Conservation (phyloP, 257 asterid genomes). For the Osmanthus fragrans region DNA sequence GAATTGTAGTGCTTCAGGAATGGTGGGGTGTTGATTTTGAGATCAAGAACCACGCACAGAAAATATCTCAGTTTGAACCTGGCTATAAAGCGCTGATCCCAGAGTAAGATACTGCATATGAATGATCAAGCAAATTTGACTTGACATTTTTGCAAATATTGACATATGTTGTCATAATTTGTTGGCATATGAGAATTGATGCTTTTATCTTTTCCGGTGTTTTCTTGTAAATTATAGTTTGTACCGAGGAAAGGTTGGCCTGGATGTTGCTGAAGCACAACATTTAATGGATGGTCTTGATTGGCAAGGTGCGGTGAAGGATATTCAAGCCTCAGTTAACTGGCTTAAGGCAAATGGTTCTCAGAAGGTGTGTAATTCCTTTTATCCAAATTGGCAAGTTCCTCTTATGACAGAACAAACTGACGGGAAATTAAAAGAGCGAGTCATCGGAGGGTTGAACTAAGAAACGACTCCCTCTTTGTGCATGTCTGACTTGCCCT, state of each 20-base stretch:
- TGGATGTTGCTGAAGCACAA: conserved; percentile 96
- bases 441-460: not conserved
- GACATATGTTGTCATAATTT: not conserved
- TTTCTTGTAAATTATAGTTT: conserved; percentile 45
- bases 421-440: not conserved
- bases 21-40: conserved; percentile 99
- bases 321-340: conserved; percentile 86
- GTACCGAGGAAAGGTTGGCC: conserved; percentile 94
- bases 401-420: not conserved
- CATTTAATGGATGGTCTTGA: conserved; percentile 97
- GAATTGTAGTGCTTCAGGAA: conserved; percentile 93
- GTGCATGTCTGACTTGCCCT: not conserved
- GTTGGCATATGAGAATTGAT: not conserved
- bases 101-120: conserved; percentile 57
- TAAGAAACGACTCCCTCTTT: not conserved
- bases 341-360: conserved; percentile 99
- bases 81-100: conserved; percentile 94
- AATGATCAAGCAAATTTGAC: not conserved
- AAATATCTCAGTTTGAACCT: conserved; percentile 70
- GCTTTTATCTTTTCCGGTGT: conserved; percentile 5
- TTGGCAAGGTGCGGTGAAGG: conserved; percentile 95
- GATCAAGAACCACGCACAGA: conserved; percentile 92
- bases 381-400: not conserved
- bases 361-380: conserved; percentile 51
- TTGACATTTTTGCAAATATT: conserved; percentile 10